Evolutionary conservation across 164 flowering plant species (phyloP), one percentile per base, ranked within the genome.

Genomic region (Buxus sempervirens): DNA sequence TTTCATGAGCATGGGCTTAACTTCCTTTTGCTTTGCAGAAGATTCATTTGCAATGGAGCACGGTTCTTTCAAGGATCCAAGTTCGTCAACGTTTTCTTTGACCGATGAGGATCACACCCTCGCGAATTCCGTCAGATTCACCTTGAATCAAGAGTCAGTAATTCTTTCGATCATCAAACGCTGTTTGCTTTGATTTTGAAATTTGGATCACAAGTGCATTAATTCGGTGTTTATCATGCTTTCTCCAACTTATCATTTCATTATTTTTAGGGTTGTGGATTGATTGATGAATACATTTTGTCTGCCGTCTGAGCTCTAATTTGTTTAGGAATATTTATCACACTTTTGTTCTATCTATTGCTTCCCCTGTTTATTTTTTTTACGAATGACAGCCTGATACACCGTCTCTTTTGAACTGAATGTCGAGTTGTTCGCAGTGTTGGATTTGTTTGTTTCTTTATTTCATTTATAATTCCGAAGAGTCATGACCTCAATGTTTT

Each of bases 51-150:
- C 55, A 73, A 87, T 90, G 95, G 98, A 93, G 57, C 92, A 83
- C 62, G 93, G 95, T 5, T 80, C 89, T 4, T 64, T 64, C 27
- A 60, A 75, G 23, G 87, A 90, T 68, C 75, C 64, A 20, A 77
- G 79, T 45, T 73, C 85, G 28, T 83, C 96, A 9, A 90, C 98
- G 22, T 90, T 93, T 69, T 83, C 96, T 67, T 73, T 93, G 53
- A 72, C 83, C 0, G 90, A 89, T 65, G 98, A 91, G 72, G 97
- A 94, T 84, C 97, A 94, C 64, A 90, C 97, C 2, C 81, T 94
- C 22, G 97, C 96, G 4, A 94, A 94, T 73, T 75, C 96, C 10
- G 73, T 89, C 55, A 79, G 97, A 82, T 90, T 82, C 77, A 60
- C 83, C 51, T 80, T 91, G 63, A 94, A 91, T 75, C 89, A 91